Evolutionary conservation across 108 stramenopile species (phyloP).

Genomic region (Nannochloropsis gaditana): DNA sequence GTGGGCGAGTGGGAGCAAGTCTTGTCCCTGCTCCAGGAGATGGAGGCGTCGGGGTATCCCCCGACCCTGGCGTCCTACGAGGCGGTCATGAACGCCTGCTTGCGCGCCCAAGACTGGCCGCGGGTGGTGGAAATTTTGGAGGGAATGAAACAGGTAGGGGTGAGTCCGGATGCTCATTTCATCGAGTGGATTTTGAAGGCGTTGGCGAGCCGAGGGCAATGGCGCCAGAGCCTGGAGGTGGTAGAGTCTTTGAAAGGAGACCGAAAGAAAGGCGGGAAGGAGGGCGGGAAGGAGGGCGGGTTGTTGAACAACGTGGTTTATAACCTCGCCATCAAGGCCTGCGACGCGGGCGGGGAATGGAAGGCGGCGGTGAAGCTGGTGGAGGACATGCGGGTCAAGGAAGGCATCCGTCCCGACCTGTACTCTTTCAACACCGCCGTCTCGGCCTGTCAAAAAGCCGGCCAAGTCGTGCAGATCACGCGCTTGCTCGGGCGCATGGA

Average conservation of each 20-base stretch:
- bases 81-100: neutral
- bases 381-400: constrained; percentile 30
- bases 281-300: constrained; percentile 19
- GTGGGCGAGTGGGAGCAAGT: constrained; percentile 30
- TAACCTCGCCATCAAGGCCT: constrained; percentile 40
- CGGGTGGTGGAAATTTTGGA: neutral
- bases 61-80: constrained; percentile 14
- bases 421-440: constrained; percentile 38
- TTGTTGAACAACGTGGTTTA: constrained; percentile 27
- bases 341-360: constrained; percentile 27
- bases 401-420: neutral
- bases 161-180: neutral
- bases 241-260: neutral
- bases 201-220: neutral
- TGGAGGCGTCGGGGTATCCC: constrained; percentile 23
- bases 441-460: constrained; percentile 33
- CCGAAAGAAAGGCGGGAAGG: neutral
- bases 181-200: constrained; percentile 7
- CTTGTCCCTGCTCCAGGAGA: constrained; percentile 26
- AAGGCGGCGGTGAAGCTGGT: constrained; percentile 27
- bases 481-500: constrained; percentile 24
- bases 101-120: neutral
- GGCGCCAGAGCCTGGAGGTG: neutral
- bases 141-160: neutral
- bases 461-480: constrained; percentile 22